These are phyloP conservation scores for Fusarium verticillioides DNA, from an alignment of 2,329 filamentous ascomycete species.

Conservation along the genomic window DNA sequence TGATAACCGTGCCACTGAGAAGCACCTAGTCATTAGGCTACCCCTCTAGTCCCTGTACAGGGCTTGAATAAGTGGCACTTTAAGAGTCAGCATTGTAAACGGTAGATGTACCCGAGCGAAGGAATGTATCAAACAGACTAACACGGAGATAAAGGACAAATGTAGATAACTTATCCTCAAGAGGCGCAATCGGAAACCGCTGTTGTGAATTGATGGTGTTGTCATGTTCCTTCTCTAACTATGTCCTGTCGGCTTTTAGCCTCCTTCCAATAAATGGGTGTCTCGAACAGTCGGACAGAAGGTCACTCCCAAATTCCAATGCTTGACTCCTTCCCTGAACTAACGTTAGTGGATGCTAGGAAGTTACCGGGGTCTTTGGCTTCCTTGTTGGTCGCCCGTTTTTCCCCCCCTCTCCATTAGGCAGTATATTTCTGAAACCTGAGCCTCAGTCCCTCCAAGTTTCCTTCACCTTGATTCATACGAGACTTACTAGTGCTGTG, in stretches of 20 bases:
- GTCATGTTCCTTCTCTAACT: conserved; percentile 7
- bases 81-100: not conserved
- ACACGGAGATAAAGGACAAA: not conserved
- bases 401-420: not conserved
- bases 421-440: conserved; percentile 15
- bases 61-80: not conserved
- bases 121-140: not conserved
- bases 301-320: not conserved
- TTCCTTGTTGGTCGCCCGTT: conserved; percentile 4
- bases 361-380: not conserved
- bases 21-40: not conserved
- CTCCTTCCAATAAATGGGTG: not conserved
- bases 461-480: conserved; percentile 5
- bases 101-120: not conserved
- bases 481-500: conserved; percentile 1
- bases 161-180: not conserved
- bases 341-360: not conserved
- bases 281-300: not conserved
- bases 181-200: not conserved
- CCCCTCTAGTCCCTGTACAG: not conserved
- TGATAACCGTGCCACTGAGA: conserved; percentile 11
- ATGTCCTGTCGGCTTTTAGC: not conserved
- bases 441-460: not conserved
- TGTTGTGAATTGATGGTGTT: conserved; percentile 4
- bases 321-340: not conserved